Base-by-base conservation (phyloP, 2,329 filamentous ascomycete genomes). In the Trichoderma arundinaceum region DNA sequence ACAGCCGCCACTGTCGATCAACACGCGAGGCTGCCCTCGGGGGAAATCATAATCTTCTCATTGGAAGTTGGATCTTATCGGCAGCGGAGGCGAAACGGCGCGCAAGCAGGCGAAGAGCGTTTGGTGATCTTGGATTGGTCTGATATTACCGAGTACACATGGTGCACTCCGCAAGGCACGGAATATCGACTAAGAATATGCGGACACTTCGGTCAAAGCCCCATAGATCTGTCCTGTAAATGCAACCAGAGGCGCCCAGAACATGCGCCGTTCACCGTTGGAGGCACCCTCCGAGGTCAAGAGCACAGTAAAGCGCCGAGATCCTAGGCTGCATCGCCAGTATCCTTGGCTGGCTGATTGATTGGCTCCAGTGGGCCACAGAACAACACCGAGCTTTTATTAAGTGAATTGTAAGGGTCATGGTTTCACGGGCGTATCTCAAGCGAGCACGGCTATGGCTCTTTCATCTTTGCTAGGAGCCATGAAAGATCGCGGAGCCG, bases 1-100 rank as follows among this genome's bases (percentile, higher is more conserved):
- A 59, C 56, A 38, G 17, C 15, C 59, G 59, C 59, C 59, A 62
- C 48, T 22, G 59, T 53, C 59, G 59, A 62, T 62, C 59, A 44
- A n/a, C 22, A 35, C n/a, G 28, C n/a, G 38, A 33, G 28, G 39
- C 39, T 33, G 15, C 12, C 1, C 41, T 22, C 22, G 2, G 41
- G 10, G 15, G n/a, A 44, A 1, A 19, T 33, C 28, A n/a, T n/a
- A 15, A 22, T 12, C 15, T 17, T 8, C 43, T 13, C 4, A 13
- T 7, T 28, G 22, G 22, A 28, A 1, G 38, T 13, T 1, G 56
- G 17, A 32, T 13, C 44, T 60, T 12, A 49, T 60, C 49, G 43
- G 43, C 12, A n/a, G 52, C 38, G 19, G 19, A 41, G 38, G 8
- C 52, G n/a, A n/a, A 41, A 12, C 13, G 15, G 28, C 17, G 41